These are phyloP conservation scores for Extremus antarcticus DNA, from an alignment of 495 filamentous ascomycete species.

Conservation along the genomic window DNA sequence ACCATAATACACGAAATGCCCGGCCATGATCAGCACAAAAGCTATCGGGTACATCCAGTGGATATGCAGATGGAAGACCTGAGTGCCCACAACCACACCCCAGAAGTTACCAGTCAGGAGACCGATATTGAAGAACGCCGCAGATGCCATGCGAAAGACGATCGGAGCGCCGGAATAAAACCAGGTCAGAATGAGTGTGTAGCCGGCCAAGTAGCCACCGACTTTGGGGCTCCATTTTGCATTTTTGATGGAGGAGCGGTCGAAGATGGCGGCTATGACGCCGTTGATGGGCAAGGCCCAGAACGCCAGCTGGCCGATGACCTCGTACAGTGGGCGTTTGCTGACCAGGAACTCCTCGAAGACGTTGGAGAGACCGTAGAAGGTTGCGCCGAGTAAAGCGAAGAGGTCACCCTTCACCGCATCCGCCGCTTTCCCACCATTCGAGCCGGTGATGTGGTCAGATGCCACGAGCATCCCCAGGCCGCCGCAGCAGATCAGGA, in stretches of 20 bases:
- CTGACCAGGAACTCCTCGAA: constrained; percentile 88
- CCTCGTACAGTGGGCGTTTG: constrained; percentile 81
- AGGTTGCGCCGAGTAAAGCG: constrained; percentile 73
- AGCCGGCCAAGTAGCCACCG: constrained; percentile 73
- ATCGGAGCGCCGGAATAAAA: constrained; percentile 87
- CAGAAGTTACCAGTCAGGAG: constrained; percentile 94
- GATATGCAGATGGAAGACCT: constrained; percentile 68
- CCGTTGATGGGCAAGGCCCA: constrained; percentile 89
- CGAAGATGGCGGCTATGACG: constrained; percentile 80
- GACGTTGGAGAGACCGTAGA: constrained; percentile 85
- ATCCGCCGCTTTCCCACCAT: constrained; percentile 51
- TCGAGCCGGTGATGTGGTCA: constrained; percentile 69
- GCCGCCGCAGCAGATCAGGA: constrained; percentile 82
- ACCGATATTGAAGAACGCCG: constrained; percentile 94
- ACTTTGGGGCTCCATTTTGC: constrained; percentile 60
- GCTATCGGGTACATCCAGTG: constrained; percentile 93
- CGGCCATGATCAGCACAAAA: constrained; percentile 80
- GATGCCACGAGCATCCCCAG: constrained; percentile 81
- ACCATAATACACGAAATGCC: constrained; percentile 72
- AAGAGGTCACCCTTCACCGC: constrained; percentile 90
- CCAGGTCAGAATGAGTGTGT: constrained; percentile 65
- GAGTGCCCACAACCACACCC: constrained; percentile 82
- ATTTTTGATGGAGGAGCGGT: constrained; percentile 55
- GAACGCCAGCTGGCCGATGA: constrained; percentile 79
- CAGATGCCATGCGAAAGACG: constrained; percentile 74